A percentile compares a stretch with the other conserved stretches of the same genome.
Conservation (phyloP, 208 protist species). For the Angomonas desouzai region DNA sequence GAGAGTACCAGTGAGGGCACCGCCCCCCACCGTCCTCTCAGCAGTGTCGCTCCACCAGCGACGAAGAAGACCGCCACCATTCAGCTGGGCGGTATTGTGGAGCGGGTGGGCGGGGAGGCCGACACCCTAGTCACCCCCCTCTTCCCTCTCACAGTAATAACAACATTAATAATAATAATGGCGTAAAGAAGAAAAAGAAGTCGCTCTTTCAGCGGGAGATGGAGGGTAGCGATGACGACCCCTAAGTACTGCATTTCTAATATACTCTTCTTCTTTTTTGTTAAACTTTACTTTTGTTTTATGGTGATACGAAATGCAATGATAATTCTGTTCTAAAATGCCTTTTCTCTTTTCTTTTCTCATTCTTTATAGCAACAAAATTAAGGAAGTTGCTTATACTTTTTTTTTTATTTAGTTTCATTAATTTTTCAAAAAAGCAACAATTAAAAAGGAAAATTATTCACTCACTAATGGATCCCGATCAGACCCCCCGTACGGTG, state of each 20-base stretch:
- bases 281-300: neutral
- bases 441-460: no score
- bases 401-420: slow-evolving; percentile 4
- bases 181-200: slow-evolving; percentile 9
- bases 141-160: no score
- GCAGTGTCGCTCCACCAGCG: neutral
- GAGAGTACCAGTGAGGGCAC: no score
- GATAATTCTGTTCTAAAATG: no score
- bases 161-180: slow-evolving; percentile 2
- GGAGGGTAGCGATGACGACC: slow-evolving; percentile 15
- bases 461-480: neutral
- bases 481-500: neutral
- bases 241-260: neutral
- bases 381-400: neutral
- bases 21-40: no score
- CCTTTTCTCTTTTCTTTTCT: no score
- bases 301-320: no score
- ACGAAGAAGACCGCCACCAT: neutral
- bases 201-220: slow-evolving; percentile 22
- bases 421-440: no score
- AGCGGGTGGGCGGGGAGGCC: neutral
- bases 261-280: slow-evolving; percentile 9
- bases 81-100: slow-evolving; percentile 5
- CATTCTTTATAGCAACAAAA: neutral
- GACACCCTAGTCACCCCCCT: no score